Evolutionary conservation across 2,329 filamentous ascomycete species (phyloP), one percentile per base, ranked within the genome.

Genomic region (Capronia epimyces): DNA sequence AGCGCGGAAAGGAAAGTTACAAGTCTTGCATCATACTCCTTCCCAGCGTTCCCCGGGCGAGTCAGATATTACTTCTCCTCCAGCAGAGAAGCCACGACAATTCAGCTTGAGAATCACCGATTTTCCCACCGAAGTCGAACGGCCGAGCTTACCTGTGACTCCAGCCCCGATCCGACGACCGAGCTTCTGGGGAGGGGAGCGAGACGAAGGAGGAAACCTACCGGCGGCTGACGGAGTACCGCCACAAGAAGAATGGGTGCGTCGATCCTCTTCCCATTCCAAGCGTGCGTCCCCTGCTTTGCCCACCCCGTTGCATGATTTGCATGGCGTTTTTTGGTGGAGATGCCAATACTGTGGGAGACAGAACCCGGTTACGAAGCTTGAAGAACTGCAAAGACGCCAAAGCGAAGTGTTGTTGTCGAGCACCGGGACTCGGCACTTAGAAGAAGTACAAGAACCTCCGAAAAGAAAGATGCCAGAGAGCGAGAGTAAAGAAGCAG

Each of bases 191-290:
- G 82, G 79, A 45, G 73, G 74, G 21, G 79, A 80, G 52, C 75
- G 75, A 44, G 74, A 80, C 53, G 73, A 73, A 31, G 70, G 73
- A 57, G 77, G 76, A 56, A 74, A 77, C 63, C 75, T 95, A 60
- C 88, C 88, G 55, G 74, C 75, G 58, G 89, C 90, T 43, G 81
- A 87, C 66, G 90, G 89, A 45, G 89, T 95, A 58, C 89, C 90
- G 56, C 77, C 81, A 68, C 90, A 95, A 77, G 79, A 81, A 66
- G 88, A 95, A 69, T 96, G 91, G 91, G 89, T 95, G 89, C 85
- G 88, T 88, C 77, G 51, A 37, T 62, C 57, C 49, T 57, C 58
- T 50, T 60, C 59, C 57, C 77, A 60, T 36, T 50, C 50, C 44
- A 46, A 56, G 25, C 59, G 50, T 53, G 48, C 42, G 44, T 59